A percentile compares a stretch with the other conserved stretches of the same genome.
These are phyloP conservation scores for Nymphaea colorata DNA, from an alignment of 164 flowering plant genomes.

Conservation along the genomic window DNA sequence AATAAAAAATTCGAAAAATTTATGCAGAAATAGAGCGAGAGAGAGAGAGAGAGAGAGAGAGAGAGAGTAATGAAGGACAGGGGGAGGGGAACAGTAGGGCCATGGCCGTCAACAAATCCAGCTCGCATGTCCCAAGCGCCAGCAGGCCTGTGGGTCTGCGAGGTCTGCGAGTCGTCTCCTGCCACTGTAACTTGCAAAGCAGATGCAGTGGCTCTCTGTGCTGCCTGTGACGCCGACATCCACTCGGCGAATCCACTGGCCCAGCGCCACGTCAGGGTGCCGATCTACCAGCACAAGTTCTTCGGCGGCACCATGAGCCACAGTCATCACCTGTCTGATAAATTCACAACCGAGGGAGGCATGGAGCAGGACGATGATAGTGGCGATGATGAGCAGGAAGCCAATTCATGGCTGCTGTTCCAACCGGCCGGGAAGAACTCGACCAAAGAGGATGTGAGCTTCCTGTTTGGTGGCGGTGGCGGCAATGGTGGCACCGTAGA, in stretches of 20 bases:
- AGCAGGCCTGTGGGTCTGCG: constrained; percentile 75
- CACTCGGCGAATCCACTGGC: constrained; percentile 89
- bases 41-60: constrained; percentile 1
- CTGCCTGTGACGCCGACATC: constrained; percentile 58
- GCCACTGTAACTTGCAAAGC: constrained; percentile 84
- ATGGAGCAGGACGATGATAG: not conserved
- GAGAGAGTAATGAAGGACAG: not conserved
- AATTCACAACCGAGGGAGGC: not conserved
- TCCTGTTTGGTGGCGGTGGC: not conserved
- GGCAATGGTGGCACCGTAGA: not conserved
- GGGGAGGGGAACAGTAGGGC: not conserved
- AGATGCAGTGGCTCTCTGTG: constrained; percentile 73
- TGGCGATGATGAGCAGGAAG: constrained; percentile 29
- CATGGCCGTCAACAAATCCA: constrained; percentile 25
- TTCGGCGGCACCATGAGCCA: not conserved
- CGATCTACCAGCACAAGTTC: constrained; percentile 22
- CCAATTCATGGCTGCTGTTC: not conserved
- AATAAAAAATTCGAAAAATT: not conserved
- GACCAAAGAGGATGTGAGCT: not conserved
- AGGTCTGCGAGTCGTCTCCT: constrained; percentile 66
- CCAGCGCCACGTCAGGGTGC: constrained; percentile 69
- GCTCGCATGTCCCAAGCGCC: constrained; percentile 43
- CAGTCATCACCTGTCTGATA: not conserved
- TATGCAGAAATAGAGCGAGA: not conserved
- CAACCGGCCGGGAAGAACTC: constrained; percentile 2